Evolutionary conservation across 768 basidiomycete genomes (phyloP), one percentile per base, ranked within the genome.

Genomic region (Russula olivacea): DNA sequence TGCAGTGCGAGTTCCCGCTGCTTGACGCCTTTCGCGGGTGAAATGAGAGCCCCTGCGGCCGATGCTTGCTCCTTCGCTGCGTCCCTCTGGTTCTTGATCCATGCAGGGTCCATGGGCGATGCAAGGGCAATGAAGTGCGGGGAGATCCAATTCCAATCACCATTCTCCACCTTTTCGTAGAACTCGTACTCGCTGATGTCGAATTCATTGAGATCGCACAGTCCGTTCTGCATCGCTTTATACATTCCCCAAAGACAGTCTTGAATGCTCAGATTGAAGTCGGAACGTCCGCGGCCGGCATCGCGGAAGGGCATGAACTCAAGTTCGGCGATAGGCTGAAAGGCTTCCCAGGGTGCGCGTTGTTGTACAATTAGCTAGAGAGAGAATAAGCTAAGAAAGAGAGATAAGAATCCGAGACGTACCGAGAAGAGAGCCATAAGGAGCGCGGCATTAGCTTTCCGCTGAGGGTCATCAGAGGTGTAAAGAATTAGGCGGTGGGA

Each of bases 271-370:
- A 98, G 83, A 71, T 89, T 92, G 76, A 94, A 97, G 74, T 98
- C 94, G 10, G 92, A 91, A 14, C 86, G 85, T 1, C 93, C 94
- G 45, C 91, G 84, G 4, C 96, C 95, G 21, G 97, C 97, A 70
- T 99, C 97, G 63, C 97, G 83, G 72, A 98, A 98, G 17, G 92
- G 88, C 86, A 93, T 91, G 72, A 95, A 93, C 74, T 96, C 92
- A 41, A 94, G 72, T 70, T 93, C 87, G 36, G 93, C 91, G 58
- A 98, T 87, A 2, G 96, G 95, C 68, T 92, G 87, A 72, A 98
- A 95, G 3, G 94, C 93, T 74, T 95, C 91, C 87, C 92, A 95
- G 34, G 96, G 95, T 21, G 89, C 83, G 62, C 87, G 87, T 58
- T 89, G 81, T 73, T 89, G 86, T 1, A 97, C 93, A 68, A 98